Evolutionary conservation across 306 rosid species (phyloP), one percentile per base, ranked within the genome.

Genomic region (Trifolium subterraneum): DNA sequence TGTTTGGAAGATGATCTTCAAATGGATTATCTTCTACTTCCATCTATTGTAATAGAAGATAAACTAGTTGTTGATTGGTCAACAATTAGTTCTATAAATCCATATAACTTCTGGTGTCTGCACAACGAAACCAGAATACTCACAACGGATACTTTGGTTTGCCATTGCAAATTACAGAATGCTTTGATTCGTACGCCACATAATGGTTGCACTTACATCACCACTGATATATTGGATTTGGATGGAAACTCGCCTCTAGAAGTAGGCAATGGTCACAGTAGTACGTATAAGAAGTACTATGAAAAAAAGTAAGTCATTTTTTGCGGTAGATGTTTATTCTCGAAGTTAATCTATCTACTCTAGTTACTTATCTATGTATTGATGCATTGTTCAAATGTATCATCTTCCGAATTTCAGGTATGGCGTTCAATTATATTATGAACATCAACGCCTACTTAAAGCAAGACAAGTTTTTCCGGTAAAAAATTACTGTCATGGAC

Each of bases 11-110:
- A 78, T 74, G 80, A 74, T 77, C 60, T 62, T 44, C 82, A 70
- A 79, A 72, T 87, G 27, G 93, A 90, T 75, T 90, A 82, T 82
- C 96, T 89, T 73, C 75, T 93, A 79, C 92, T 93, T 54, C 98
- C 98, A 4, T 78, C 87, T 66, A 70, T 58, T 41, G 64, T 44
- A 8, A 18, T 18, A n/a, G 55, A 70, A 36, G 68, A 29, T 50
- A 65, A 48, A 56, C 66, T 71, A 44, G 4, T 0, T n/a, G 4
- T 93, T 45, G 89, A 91, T 79, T 93, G 96, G 98, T 12, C 25
- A 3, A 56, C 80, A 23, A 81, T 90, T 39, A 36, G 50, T 38
- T 90, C 97, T 14, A 75, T 69, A 7, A 45, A 58, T 25, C 81
- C 91, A 27, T 38, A 56, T 27, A 19, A 6, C 12, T 31, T 75